phyloP scores from a whole-genome alignment of 2,329 filamentous ascomycete genomes.

The Blastomyces gilchristii region DNA sequence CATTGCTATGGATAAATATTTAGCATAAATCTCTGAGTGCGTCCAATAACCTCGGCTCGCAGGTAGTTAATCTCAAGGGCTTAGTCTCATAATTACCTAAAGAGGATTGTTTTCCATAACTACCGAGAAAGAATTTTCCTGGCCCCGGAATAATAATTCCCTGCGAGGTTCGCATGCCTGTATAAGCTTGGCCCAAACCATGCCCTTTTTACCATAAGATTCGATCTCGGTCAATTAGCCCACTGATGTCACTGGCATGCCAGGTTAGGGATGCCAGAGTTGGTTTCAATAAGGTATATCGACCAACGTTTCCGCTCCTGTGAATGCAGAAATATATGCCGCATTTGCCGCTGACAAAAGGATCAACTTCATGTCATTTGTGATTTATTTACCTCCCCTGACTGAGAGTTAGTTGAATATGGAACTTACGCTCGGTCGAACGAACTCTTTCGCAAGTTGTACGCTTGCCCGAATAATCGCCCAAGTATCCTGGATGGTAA shows the following conservation, averaged over 20 bases:
- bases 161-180: constrained; percentile 25
- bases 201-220: constrained; percentile 26
- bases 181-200: constrained; percentile 30
- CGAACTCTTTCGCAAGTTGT: constrained; percentile 18
- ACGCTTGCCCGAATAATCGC: constrained; percentile 23
- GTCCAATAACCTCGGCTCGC: neutral
- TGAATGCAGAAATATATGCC: constrained; percentile 30
- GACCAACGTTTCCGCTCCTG: constrained; percentile 26
- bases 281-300: constrained; percentile 33
- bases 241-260: constrained; percentile 32
- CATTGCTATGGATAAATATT: constrained; percentile 25
- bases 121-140: constrained; percentile 23
- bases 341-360: constrained; percentile 31
- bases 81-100: constrained; percentile 26
- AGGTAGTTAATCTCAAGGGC: neutral
- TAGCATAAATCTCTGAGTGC: neutral
- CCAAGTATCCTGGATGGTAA: constrained; percentile 34
- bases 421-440: constrained; percentile 23
- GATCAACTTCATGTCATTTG: constrained; percentile 27
- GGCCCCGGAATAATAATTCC: constrained; percentile 21
- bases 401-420: constrained; percentile 26
- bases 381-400: constrained; percentile 23
- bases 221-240: constrained; percentile 26
- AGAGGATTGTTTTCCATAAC: constrained; percentile 30
- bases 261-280: constrained; percentile 30